phyloP scores from a whole-genome alignment of 306 rosid genomes.

The Elaeagnus macrophylla region DNA sequence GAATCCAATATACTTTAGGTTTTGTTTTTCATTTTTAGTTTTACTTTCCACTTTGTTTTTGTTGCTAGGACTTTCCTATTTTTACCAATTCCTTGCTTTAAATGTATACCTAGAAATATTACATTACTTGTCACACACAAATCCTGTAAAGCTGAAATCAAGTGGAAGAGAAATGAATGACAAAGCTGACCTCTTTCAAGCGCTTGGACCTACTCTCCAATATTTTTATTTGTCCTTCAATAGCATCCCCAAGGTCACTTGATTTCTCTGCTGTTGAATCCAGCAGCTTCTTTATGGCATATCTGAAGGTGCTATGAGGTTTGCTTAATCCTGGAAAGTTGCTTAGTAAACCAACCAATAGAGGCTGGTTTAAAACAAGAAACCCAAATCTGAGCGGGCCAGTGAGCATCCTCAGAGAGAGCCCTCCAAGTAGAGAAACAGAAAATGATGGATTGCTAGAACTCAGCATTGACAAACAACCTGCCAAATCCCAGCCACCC shows the following conservation, averaged over 20 bases:
- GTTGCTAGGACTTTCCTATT: background rate
- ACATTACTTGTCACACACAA: background rate
- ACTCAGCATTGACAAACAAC: conserved; percentile 47
- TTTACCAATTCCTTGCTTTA: background rate
- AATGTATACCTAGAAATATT: background rate
- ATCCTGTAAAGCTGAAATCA: background rate
- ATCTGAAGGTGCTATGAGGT: conserved; percentile 82
- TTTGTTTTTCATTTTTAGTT: background rate
- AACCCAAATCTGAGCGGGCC: conserved; percentile 76
- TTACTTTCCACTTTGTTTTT: background rate
- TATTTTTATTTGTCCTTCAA: conserved; percentile 35
- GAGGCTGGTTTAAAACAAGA: conserved; percentile 56
- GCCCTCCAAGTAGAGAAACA: conserved; percentile 81
- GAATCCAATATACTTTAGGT: background rate
- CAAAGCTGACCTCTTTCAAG: conserved; percentile 63
- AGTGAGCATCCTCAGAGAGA: conserved; percentile 68
- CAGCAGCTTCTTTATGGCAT: conserved; percentile 78
- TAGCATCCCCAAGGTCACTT: conserved; percentile 53
- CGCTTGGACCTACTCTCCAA: conserved; percentile 54
- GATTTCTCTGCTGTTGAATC: conserved; percentile 55
- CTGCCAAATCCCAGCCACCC: conserved; percentile 78
- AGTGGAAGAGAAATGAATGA: conserved; percentile 1
- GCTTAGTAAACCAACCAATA: conserved; percentile 48
- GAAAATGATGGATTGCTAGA: conserved; percentile 49
- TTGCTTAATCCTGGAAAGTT: conserved; percentile 73